Conservation (phyloP, 148 eudicot genomes). For the Bassia scoparia region DNA sequence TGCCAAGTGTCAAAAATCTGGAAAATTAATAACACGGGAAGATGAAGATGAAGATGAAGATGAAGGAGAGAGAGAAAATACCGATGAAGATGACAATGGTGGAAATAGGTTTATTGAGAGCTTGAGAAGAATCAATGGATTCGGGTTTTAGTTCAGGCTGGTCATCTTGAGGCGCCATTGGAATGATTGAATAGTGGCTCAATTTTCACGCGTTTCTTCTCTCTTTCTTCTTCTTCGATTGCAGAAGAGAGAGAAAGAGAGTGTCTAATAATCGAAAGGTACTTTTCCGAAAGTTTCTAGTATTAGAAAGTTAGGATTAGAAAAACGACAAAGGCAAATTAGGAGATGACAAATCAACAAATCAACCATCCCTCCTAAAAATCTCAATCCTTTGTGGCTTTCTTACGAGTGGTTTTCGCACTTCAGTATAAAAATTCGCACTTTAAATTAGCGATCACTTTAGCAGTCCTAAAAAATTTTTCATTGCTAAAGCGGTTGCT, state of each 20-base stretch:
- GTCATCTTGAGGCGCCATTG: slow-evolving; percentile 45
- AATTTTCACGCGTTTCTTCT: not conserved
- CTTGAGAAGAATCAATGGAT: slow-evolving; percentile 19
- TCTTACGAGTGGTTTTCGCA: too few species aligned
- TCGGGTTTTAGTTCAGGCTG: slow-evolving; percentile 14
- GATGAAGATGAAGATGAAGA: not conserved
- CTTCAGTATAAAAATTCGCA: too few species aligned
- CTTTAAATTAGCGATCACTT: too few species aligned
- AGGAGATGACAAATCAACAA: too few species aligned
- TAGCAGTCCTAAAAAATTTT: too few species aligned
- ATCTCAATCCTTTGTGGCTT: too few species aligned
- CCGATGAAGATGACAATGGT: slow-evolving; percentile 54
- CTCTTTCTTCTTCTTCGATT: slow-evolving; percentile 2
- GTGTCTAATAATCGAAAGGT: too few species aligned
- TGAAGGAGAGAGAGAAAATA: slow-evolving; percentile 4
- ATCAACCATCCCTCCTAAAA: too few species aligned
- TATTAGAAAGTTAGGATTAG: too few species aligned
- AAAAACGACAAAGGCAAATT: too few species aligned
- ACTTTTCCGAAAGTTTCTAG: too few species aligned
- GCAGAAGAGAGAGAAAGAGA: not conserved
- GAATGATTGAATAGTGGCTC: not conserved
- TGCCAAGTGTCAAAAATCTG: not conserved
- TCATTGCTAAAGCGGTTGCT: too few species aligned
- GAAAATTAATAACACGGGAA: not conserved
- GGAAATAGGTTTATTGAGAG: slow-evolving; percentile 38